A percentile compares a stretch with the other conserved stretches of the same genome.
These are phyloP conservation scores for Nannochloropsis salina DNA, from an alignment of 108 stramenopile genomes.

Conservation along the genomic window DNA sequence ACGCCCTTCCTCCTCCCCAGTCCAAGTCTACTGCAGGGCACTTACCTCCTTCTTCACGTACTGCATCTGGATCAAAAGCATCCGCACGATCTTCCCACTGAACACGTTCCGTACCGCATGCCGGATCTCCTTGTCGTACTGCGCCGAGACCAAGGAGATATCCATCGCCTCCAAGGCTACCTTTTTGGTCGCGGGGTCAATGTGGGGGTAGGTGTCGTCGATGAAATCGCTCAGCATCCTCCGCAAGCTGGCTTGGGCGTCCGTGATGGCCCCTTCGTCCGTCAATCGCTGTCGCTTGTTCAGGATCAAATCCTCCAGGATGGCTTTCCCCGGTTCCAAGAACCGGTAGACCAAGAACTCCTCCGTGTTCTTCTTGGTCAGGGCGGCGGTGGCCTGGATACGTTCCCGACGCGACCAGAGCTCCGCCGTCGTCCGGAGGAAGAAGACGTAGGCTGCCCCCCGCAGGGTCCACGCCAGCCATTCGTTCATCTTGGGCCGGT, in stretches of 20 bases:
- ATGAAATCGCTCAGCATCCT: slow-evolving; percentile 30
- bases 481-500: background rate
- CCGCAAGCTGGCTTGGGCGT: slow-evolving; percentile 22
- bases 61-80: slow-evolving; percentile 34
- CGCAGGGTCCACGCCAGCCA: background rate
- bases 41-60: slow-evolving; percentile 30
- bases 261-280: slow-evolving; percentile 22
- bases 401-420: background rate
- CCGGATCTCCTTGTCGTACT: slow-evolving; percentile 26
- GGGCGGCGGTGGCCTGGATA: background rate
- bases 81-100: slow-evolving; percentile 27
- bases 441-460: background rate
- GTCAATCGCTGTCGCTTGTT: slow-evolving; percentile 22
- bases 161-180: slow-evolving; percentile 8
- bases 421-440: background rate
- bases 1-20: no score
- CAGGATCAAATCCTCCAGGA: slow-evolving; percentile 28
- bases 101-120: slow-evolving; percentile 26
- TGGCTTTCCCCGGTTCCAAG: background rate
- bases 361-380: slow-evolving; percentile 14
- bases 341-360: background rate
- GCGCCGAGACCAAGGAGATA: slow-evolving; percentile 24
- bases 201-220: background rate
- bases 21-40: background rate
- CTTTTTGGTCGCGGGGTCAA: background rate